phyloP scores from a whole-genome alignment of 1,284 basidiomycete genomes.

The Moesziomyces sp. region DNA sequence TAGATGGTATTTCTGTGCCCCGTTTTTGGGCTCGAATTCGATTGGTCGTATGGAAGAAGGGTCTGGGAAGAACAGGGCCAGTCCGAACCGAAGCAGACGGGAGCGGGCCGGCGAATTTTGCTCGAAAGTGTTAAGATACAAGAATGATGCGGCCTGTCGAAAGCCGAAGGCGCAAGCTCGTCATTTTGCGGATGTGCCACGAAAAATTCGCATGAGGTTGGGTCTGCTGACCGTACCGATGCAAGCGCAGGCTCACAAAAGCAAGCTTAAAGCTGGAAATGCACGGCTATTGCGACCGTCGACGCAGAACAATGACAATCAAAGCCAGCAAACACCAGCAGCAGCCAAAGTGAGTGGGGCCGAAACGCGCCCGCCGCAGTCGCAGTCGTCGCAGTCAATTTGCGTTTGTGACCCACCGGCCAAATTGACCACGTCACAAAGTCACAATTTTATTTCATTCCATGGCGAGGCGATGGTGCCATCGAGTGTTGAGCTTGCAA shows the following conservation, averaged over 20 bases:
- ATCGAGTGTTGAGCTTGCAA: slow-evolving; percentile 14
- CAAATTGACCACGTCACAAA: neutral
- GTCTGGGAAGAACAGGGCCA: too few species aligned
- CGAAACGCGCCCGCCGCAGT: too few species aligned
- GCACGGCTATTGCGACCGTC: too few species aligned
- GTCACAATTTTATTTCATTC: too few species aligned
- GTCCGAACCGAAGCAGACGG: too few species aligned
- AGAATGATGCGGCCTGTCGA: too few species aligned
- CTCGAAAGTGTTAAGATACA: too few species aligned
- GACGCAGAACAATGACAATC: neutral
- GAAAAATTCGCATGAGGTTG: too few species aligned
- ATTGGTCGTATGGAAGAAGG: neutral
- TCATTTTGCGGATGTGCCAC: neutral
- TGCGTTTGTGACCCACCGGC: neutral
- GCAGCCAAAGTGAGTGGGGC: neutral
- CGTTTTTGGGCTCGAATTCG: neutral
- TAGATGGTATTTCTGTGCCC: neutral
- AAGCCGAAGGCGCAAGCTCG: slow-evolving; percentile 2
- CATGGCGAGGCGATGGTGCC: slow-evolving; percentile 14
- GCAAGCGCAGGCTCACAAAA: too few species aligned
- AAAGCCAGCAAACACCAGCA: neutral
- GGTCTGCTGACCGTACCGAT: slow-evolving; percentile 5
- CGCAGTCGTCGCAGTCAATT: too few species aligned
- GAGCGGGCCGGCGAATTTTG: too few species aligned
- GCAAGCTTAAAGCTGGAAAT: too few species aligned